Percentiles rank a stretch among this genome's conserved stretches.
These are phyloP conservation scores for Gautieria morchelliformis DNA, from an alignment of 768 basidiomycete species.

Conservation along the genomic window DNA sequence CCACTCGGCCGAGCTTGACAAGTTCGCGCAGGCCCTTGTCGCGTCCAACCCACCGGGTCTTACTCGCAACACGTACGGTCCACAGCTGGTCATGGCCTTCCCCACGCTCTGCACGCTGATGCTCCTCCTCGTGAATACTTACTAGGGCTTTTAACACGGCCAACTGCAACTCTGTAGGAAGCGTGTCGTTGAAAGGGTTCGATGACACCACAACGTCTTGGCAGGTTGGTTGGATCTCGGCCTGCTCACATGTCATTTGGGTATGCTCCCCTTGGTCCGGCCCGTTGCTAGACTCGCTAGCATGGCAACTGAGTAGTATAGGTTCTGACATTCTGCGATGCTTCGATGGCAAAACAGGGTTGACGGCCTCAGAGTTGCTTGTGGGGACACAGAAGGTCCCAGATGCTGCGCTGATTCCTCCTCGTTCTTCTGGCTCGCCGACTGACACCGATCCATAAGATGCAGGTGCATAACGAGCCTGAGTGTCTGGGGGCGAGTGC, in stretches of 20 bases:
- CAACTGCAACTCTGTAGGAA: slow-evolving; percentile 66
- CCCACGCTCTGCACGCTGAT: slow-evolving; percentile 24
- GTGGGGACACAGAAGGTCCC: background rate
- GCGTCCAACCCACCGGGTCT: slow-evolving; percentile 65
- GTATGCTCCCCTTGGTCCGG: too few species aligned
- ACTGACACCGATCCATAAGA: background rate
- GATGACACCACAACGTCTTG: background rate
- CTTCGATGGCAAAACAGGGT: background rate
- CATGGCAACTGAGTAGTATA: background rate
- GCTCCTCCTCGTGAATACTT: slow-evolving; percentile 48
- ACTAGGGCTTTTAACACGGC: slow-evolving; percentile 48
- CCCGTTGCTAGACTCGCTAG: background rate
- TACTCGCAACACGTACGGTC: slow-evolving; percentile 52
- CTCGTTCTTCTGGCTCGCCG: too few species aligned
- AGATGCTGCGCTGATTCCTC: background rate
- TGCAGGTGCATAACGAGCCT: background rate
- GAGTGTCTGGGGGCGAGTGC: background rate
- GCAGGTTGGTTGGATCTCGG: too few species aligned
- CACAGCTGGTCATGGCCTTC: slow-evolving; percentile 37
- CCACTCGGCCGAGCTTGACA: slow-evolving; percentile 69
- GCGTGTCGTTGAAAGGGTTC: slow-evolving; percentile 46
- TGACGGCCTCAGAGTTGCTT: background rate
- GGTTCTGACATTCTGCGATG: background rate
- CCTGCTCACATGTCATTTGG: too few species aligned
- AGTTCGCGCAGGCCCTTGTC: slow-evolving; percentile 70